Evolutionary conservation across 108 stramenopile species (phyloP), one percentile per base, ranked within the genome.

Genomic region (Cyclostephanos invisitatus): DNA sequence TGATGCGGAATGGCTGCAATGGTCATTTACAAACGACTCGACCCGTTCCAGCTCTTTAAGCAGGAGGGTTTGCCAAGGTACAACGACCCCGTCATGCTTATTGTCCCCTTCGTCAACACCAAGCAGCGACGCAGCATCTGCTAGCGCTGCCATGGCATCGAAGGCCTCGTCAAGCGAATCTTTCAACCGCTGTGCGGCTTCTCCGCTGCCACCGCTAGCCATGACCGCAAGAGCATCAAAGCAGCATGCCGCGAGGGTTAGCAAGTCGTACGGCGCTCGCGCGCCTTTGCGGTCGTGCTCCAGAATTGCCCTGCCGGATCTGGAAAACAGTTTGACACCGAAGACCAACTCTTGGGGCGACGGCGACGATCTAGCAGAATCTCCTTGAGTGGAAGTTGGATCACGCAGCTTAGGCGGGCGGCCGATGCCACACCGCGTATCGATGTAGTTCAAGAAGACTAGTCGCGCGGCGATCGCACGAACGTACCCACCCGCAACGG

Each of bases 151-250:
- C 44, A 62, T 40, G 12, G 64, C 60, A 53, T 82, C 81, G 62
- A 82, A 82, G 38, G 81, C 81, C 29, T 82, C 81, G 48, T 82
- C 81, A 9, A 82, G 20, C 29, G 68, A 56, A 48, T 54, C 73
- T 46, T 64, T 57, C 14, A 78, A 11, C 50, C 64, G 64, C 32
- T 50, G 51, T 0, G 73, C 60, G 35, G 81, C 75, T 44, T 73
- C 65, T 36, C 69, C 73, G 22, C 78, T 62, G 8, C 60, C 60
- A 25, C 25, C 69, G 18, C 47, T 21, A 3, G 77, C 58, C 81
- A 73, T 78, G 12, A 42, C 14, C 10, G 44, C 62, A 46, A 82
- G 48, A 25, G 24, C 40, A 35, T 78, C 57, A 55, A 78, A 82
- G 48, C 77, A 82, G 3, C 64, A 72, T 37, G 44, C 47, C 18